Evolutionary conservation across 1,284 basidiomycete genomes (phyloP).

Genomic region (Mrakiaceae sp.): DNA sequence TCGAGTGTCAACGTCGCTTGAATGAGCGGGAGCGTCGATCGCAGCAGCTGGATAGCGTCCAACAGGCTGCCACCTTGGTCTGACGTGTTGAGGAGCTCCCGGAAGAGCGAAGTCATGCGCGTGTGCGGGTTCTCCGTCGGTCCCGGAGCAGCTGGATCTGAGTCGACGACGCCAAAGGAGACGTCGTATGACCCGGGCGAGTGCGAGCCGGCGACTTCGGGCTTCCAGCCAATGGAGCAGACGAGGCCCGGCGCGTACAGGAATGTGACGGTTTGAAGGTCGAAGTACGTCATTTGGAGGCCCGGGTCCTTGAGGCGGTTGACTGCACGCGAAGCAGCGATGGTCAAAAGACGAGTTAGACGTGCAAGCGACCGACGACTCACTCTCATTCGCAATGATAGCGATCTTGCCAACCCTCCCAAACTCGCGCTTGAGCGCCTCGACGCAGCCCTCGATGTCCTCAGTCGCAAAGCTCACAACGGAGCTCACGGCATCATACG

Average conservation of each 20-base stretch:
- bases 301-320: conserved; percentile 68
- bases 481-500: conserved; percentile 70
- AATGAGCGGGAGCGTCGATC: conserved; percentile 26
- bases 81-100: conserved; percentile 29
- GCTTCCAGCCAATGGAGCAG: conserved; percentile 24
- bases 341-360: conserved; percentile 5
- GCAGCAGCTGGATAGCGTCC: conserved; percentile 23
- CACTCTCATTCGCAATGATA: conserved; percentile 76
- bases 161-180: conserved; percentile 20
- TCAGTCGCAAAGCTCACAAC: conserved; percentile 76
- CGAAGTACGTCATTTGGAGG: conserved; percentile 68
- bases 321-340: conserved; percentile 40
- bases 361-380: conserved; percentile 17
- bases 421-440: conserved; percentile 82
- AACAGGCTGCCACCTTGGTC: conserved; percentile 15
- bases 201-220: conserved; percentile 20
- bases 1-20: conserved; percentile 2
- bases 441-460: conserved; percentile 73
- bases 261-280: conserved; percentile 79
- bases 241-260: conserved; percentile 43
- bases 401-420: conserved; percentile 81
- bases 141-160: not conserved
- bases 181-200: conserved; percentile 33
- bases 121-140: conserved; percentile 26
- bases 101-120: conserved; percentile 24